phyloP scores from a whole-genome alignment of 257 asterid species.

The Jaltomata sinuosa region DNA sequence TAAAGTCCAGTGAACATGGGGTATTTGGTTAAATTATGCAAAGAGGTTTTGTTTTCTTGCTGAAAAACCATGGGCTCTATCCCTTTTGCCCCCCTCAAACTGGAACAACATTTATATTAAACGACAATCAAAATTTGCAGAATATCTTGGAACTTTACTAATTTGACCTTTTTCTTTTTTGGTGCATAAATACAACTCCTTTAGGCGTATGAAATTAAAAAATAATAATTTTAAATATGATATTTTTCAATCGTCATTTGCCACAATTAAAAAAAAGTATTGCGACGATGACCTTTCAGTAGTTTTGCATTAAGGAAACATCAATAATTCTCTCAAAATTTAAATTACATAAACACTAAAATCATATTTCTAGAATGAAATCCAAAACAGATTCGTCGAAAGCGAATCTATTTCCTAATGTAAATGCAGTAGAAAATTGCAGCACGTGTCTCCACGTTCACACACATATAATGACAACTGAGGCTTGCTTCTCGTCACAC shows the following conservation, averaged over 20 bases:
- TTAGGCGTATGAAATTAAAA: neutral
- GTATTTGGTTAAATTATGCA: neutral
- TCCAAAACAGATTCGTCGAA: neutral
- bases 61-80: neutral
- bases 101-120: neutral
- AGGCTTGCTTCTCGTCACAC: neutral
- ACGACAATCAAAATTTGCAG: neutral
- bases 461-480: neutral
- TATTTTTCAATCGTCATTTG: neutral
- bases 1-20: no score
- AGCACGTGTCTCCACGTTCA: neutral
- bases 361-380: neutral
- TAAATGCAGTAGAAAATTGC: neutral
- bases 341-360: no score
- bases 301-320: neutral
- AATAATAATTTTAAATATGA: neutral
- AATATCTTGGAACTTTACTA: neutral
- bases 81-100: neutral
- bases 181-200: neutral
- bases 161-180: neutral
- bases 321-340: neutral
- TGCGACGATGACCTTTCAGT: neutral
- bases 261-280: neutral
- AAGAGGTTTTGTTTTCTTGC: neutral
- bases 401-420: neutral